A percentile compares a stretch with the other conserved stretches of the same genome.
Conservation (phyloP, 2,329 filamentous ascomycete genomes). For the Zalaria sp. region DNA sequence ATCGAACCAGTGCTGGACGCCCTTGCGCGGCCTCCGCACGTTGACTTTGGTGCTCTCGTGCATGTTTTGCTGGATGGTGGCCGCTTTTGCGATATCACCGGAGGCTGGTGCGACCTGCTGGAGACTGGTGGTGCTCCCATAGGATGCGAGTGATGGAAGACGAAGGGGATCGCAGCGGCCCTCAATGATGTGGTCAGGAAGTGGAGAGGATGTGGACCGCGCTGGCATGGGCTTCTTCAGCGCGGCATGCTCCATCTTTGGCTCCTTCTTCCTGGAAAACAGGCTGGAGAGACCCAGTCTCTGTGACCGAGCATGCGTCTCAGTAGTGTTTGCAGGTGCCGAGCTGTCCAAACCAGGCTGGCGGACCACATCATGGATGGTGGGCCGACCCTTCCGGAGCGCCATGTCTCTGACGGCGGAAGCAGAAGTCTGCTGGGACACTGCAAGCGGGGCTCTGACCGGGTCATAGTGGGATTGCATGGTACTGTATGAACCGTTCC, state of each 20-base stretch:
- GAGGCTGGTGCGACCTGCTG: no score
- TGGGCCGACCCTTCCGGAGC: slow-evolving; percentile 2
- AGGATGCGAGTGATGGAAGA: no score
- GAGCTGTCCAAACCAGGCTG: slow-evolving; percentile 8
- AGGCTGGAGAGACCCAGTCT: slow-evolving; percentile 2
- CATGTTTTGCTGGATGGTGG: slow-evolving; percentile 20
- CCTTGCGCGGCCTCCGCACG: slow-evolving; percentile 31
- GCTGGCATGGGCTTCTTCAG: no score
- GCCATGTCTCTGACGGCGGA: slow-evolving; percentile 29
- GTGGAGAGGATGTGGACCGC: no score
- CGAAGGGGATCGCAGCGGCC: no score
- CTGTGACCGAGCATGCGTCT: slow-evolving; percentile 2
- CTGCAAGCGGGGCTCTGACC: slow-evolving; percentile 22
- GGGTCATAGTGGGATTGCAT: slow-evolving; percentile 29
- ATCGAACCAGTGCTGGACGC: slow-evolving; percentile 38
- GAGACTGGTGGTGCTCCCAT: no score
- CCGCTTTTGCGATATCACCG: slow-evolving; percentile 3
- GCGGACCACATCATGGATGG: slow-evolving; percentile 9
- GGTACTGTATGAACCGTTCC: slow-evolving; percentile 20
- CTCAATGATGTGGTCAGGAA: no score
- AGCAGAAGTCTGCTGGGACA: slow-evolving; percentile 30
- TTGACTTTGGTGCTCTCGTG: slow-evolving; percentile 33
- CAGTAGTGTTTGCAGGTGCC: slow-evolving; percentile 14
- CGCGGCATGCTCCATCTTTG: slow-evolving; percentile 11
- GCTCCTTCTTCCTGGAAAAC: slow-evolving; percentile 2